A percentile compares a stretch with the other conserved stretches of the same genome.
phyloP scores from a whole-genome alignment of 176 grass and related monocot genomes.

The Rhynchospora pubera region DNA sequence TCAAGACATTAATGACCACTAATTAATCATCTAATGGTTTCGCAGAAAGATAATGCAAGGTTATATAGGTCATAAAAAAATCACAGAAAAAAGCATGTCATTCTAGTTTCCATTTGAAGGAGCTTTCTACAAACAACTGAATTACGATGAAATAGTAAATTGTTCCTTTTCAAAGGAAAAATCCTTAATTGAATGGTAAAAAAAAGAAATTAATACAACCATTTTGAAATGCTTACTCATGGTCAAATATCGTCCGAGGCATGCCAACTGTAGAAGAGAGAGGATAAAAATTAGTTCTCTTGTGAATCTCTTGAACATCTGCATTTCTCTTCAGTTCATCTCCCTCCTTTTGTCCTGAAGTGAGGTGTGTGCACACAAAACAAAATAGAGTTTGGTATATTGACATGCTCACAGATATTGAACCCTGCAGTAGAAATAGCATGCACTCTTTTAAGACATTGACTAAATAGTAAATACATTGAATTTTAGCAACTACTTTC shows the following conservation, averaged over 20 bases:
- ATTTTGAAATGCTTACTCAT: slow-evolving; percentile 54
- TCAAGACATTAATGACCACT: not conserved
- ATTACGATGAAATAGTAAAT: not conserved
- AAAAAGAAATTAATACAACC: not conserved
- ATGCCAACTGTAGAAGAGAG: slow-evolving; percentile 22
- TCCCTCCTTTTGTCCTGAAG: slow-evolving; percentile 75
- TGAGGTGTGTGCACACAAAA: slow-evolving; percentile 82
- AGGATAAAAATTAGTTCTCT: slow-evolving; percentile 65
- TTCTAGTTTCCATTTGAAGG: not conserved
- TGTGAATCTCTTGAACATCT: slow-evolving; percentile 73
- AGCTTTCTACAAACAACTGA: not conserved
- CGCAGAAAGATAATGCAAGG: not conserved
- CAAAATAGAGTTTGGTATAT: slow-evolving; percentile 81
- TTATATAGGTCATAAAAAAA: not conserved
- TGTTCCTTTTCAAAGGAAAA: not conserved
- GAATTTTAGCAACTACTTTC: not conserved
- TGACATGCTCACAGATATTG: slow-evolving; percentile 95
- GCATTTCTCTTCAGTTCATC: slow-evolving; percentile 63
- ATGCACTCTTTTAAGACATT: not conserved
- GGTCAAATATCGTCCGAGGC: slow-evolving; percentile 49
- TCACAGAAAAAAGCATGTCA: not conserved
- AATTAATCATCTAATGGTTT: not conserved
- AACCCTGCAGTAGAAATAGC: slow-evolving; percentile 55
- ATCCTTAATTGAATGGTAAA: not conserved
- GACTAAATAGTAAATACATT: not conserved